A percentile compares a stretch with the other conserved stretches of the same genome.
These are phyloP conservation scores for Aotearoamyces nothofagi DNA, from an alignment of 2,329 filamentous ascomycete genomes.

Conservation along the genomic window DNA sequence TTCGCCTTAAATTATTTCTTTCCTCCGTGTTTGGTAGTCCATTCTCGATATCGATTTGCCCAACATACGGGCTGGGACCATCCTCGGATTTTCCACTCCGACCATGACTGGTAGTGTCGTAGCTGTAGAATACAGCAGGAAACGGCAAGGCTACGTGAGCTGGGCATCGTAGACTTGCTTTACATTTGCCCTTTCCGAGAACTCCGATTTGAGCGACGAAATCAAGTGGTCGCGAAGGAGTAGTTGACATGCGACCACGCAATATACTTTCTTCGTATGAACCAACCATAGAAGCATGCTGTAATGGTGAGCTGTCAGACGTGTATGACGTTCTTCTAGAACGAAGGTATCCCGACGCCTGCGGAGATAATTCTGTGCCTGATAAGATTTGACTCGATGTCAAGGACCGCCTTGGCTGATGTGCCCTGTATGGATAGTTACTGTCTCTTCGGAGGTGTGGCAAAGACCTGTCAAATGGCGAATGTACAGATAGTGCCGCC, in stretches of 20 bases:
- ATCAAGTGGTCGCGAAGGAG: conserved; percentile 78
- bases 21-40: conserved; percentile 41
- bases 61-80: conserved; percentile 90
- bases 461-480: conserved; percentile 27
- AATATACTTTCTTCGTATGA: conserved; percentile 97
- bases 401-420: conserved; percentile 63
- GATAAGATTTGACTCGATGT: conserved; percentile 36
- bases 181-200: conserved; percentile 78
- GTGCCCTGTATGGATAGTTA: conserved; percentile 59
- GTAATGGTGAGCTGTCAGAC: conserved; percentile 61
- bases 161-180: conserved; percentile 69
- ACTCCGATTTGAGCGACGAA: conserved; percentile 95
- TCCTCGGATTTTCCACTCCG: conserved; percentile 51
- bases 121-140: conserved; percentile 92
- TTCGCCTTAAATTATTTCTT: conserved; percentile 24
- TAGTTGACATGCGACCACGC: conserved; percentile 90
- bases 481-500: conserved; percentile 20
- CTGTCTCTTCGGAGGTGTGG: conserved; percentile 40
- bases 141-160: conserved; percentile 84
- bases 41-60: conserved; percentile 81
- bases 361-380: conserved; percentile 25
- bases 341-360: conserved; percentile 33
- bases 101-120: conserved; percentile 51
- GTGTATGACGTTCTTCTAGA: conserved; percentile 55
- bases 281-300: conserved; percentile 90